Evolutionary conservation across 768 basidiomycete species (phyloP).

Genomic region (Tylopilus vinaceipallidus): DNA sequence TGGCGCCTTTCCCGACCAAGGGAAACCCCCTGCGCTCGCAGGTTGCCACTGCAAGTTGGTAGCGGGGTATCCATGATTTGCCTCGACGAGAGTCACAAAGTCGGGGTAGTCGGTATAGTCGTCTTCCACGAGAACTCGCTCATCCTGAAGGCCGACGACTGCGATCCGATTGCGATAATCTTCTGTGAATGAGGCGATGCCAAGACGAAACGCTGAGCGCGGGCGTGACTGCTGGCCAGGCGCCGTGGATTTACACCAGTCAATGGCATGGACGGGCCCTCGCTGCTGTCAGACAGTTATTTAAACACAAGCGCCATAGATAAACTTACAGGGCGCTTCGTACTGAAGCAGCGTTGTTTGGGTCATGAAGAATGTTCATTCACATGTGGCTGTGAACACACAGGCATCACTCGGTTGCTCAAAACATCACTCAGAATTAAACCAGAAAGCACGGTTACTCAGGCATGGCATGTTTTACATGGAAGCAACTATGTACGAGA

Average conservation of each 20-base stretch:
- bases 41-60: conserved; percentile 96
- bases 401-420: too few species aligned
- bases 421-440: neutral
- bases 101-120: conserved; percentile 81
- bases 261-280: conserved; percentile 87
- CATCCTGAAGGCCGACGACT: conserved; percentile 76
- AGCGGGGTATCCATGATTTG: conserved; percentile 88
- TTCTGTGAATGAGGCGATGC: conserved; percentile 81
- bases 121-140: conserved; percentile 83
- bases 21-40: conserved; percentile 54
- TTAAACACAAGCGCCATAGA: neutral
- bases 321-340: conserved; percentile 76
- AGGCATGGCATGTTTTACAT: conserved; percentile 24
- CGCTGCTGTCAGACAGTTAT: conserved; percentile 18
- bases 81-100: conserved; percentile 82
- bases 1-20: conserved; percentile 67
- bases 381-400: conserved; percentile 25
- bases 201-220: conserved; percentile 79
- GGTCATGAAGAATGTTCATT: conserved; percentile 44
- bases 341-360: conserved; percentile 76
- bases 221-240: conserved; percentile 71
- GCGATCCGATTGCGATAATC: conserved; percentile 82
- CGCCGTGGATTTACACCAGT: conserved; percentile 84
- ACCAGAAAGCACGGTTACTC: conserved; percentile 13
- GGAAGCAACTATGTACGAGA: conserved; percentile 29